Evolutionary conservation across 164 flowering plant genomes (phyloP).

Genomic region (Liquidambar formosana): DNA sequence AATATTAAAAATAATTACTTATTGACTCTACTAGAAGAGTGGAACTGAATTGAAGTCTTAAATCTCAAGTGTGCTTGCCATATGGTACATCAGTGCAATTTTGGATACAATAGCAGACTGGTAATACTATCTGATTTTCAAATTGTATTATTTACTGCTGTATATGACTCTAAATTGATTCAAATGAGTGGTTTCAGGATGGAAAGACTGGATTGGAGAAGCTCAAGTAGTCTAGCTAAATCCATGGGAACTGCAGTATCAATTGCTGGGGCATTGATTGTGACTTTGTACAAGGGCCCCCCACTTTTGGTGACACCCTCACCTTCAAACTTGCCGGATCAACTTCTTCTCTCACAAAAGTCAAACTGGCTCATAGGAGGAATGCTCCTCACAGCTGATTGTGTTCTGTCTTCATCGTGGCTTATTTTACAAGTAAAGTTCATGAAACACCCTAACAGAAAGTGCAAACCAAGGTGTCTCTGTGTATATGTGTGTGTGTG

Average conservation of each 20-base stretch:
- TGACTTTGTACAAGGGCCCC: slow-evolving; percentile 54
- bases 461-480: neutral
- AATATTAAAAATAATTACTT: too few relatives aligned
- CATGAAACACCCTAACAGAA: neutral
- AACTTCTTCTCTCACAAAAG: slow-evolving; percentile 14
- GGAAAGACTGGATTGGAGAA: slow-evolving; percentile 41
- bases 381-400: slow-evolving; percentile 33
- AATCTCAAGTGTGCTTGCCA: too few relatives aligned
- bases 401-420: slow-evolving; percentile 35
- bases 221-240: slow-evolving; percentile 42
- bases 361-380: slow-evolving; percentile 60
- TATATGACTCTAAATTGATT: slow-evolving; percentile 1
- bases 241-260: slow-evolving; percentile 47
- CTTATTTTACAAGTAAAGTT: slow-evolving; percentile 44
- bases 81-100: neutral
- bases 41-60: too few relatives aligned
- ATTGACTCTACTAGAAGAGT: too few relatives aligned
- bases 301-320: slow-evolving; percentile 22
- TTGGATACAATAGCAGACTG: neutral
- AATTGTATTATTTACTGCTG: neutral
- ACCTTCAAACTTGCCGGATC: slow-evolving; percentile 7
- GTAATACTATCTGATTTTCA: neutral
- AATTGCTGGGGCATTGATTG: slow-evolving; percentile 47
- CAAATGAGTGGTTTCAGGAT: slow-evolving; percentile 29
- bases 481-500: too few relatives aligned